These are phyloP conservation scores for Vigna unguiculata DNA, from an alignment of 306 rosid genomes.

Conservation along the genomic window DNA sequence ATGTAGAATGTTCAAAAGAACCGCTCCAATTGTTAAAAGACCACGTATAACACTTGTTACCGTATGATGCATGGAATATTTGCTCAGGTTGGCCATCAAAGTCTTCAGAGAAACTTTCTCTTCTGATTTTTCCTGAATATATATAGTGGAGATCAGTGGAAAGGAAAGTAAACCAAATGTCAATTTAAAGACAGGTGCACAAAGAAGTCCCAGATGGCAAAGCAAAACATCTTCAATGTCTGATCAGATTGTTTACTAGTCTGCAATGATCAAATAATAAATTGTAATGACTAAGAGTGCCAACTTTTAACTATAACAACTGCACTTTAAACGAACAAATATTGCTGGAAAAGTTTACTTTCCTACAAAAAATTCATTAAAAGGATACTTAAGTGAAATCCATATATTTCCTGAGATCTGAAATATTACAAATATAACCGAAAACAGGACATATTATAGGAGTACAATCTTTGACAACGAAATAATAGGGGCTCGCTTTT, in stretches of 20 bases:
- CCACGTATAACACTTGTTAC: conserved; percentile 68
- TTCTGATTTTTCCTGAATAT: conserved; percentile 52
- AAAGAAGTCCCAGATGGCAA: conserved; percentile 15
- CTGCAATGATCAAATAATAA: conserved; percentile 28
- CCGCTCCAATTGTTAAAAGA: conserved; percentile 53
- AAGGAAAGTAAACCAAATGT: conserved; percentile 25
- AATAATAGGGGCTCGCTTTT: background rate
- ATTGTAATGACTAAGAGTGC: conserved; percentile 4
- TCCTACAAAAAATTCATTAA: conserved; percentile 30
- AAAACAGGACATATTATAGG: background rate
- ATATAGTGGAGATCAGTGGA: conserved; percentile 28
- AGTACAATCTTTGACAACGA: conserved; percentile 1
- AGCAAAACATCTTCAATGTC: conserved; percentile 3
- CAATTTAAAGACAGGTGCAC: background rate
- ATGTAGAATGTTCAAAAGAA: conserved; percentile 52
- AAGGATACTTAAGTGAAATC: background rate
- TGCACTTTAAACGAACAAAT: conserved; percentile 12
- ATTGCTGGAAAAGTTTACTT: conserved; percentile 23
- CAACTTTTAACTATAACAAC: conserved; percentile 15
- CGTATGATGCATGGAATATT: conserved; percentile 63
- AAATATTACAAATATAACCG: background rate
- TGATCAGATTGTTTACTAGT: conserved; percentile 14
- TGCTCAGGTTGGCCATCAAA: conserved; percentile 58
- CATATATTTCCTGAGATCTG: conserved; percentile 21
- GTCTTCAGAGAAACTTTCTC: conserved; percentile 57